A percentile compares a stretch with the other conserved stretches of the same genome.
These are phyloP conservation scores for Diutina scorzettiae DNA, from an alignment of 1,139 yeast genomes.

Conservation along the genomic window DNA sequence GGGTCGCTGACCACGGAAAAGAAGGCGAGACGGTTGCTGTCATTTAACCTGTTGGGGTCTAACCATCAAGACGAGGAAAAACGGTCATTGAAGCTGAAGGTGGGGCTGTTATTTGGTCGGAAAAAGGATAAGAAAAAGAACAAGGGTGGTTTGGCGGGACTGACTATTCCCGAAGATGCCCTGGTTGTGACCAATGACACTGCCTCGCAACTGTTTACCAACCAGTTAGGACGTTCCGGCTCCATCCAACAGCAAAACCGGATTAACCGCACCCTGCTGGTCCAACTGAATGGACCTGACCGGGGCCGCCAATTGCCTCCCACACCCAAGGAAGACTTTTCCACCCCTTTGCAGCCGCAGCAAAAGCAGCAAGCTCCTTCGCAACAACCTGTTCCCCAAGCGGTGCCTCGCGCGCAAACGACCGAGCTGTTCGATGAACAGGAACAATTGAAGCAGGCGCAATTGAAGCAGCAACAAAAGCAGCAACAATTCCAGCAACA, in stretches of 20 bases:
- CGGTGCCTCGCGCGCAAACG: too few species aligned
- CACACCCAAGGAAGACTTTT: not conserved
- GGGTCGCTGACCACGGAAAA: not conserved
- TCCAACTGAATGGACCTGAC: not conserved
- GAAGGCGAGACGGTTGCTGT: constrained; percentile 4
- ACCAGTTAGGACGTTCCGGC: not conserved
- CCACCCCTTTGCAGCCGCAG: not conserved
- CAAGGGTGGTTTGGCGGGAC: not conserved
- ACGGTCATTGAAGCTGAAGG: constrained; percentile 4
- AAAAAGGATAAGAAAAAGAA: constrained; percentile 4
- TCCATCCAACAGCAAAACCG: not conserved
- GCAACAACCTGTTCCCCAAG: too few species aligned
- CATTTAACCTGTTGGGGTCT: not conserved
- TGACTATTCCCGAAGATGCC: constrained; percentile 1
- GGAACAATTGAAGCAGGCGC: too few species aligned
- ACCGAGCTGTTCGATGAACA: too few species aligned
- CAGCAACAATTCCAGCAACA: not conserved
- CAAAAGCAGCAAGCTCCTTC: not conserved
- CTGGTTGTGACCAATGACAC: not conserved
- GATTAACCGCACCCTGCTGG: not conserved
- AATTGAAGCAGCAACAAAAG: too few species aligned
- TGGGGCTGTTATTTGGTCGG: constrained; percentile 5
- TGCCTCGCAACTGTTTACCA: not conserved
- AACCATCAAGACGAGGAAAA: not conserved
- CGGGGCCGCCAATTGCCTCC: not conserved